Conservation (phyloP, 345 rosid species). For the Salix exigua region DNA sequence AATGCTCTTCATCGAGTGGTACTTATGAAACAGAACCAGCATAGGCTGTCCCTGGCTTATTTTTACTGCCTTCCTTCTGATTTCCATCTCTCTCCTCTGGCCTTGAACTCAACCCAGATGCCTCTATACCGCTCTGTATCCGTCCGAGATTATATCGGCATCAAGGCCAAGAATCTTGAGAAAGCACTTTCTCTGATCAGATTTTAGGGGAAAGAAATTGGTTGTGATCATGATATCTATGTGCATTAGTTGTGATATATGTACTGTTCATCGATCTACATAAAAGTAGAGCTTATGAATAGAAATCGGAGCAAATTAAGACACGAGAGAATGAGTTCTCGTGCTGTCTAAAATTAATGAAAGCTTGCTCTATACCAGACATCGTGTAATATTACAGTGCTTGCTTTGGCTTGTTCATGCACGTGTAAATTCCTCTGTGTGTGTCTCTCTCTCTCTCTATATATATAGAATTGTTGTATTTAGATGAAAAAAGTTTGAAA, state of each 20-base stretch:
- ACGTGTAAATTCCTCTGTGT: too few species aligned
- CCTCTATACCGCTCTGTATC: constrained; percentile 50
- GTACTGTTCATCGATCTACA: too few species aligned
- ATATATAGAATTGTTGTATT: neutral
- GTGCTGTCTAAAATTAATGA: too few species aligned
- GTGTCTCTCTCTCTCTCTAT: too few species aligned
- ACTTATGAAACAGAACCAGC: constrained; percentile 34
- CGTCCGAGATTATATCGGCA: constrained; percentile 45
- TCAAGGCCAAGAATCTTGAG: constrained; percentile 51
- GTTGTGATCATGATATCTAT: neutral
- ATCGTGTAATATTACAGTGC: too few species aligned
- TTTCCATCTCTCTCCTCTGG: constrained; percentile 41
- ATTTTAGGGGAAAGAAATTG: constrained; percentile 2
- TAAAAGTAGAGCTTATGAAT: too few species aligned
- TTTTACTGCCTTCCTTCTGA: constrained; percentile 53
- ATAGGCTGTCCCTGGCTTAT: constrained; percentile 62
- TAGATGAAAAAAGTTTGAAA: neutral
- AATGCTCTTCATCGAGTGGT: constrained; percentile 67
- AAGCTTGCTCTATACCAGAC: too few species aligned
- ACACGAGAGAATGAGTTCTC: too few species aligned
- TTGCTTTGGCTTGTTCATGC: neutral
- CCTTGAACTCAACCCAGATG: constrained; percentile 18
- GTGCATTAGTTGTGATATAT: neutral
- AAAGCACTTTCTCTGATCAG: constrained; percentile 53
- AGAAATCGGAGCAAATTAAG: too few species aligned